These are phyloP conservation scores for Melanopsichium pennsylvanicum DNA, from an alignment of 1,284 basidiomycete species.

Conservation along the genomic window DNA sequence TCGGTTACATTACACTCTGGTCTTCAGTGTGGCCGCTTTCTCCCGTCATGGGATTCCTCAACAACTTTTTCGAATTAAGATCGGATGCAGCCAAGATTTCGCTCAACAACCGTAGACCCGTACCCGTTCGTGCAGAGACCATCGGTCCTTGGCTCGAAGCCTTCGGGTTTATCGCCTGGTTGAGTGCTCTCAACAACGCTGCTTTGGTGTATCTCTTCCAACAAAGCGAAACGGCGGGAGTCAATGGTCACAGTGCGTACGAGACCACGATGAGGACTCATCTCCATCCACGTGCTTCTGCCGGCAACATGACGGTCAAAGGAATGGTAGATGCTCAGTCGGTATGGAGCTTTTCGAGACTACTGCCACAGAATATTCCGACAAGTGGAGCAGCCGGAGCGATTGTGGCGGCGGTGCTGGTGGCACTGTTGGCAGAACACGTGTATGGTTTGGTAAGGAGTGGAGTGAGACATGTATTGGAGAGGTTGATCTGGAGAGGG, in stretches of 20 bases:
- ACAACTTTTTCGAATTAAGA: conserved; percentile 90
- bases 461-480: conserved; percentile 52
- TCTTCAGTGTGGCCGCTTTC: conserved; percentile 93
- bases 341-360: conserved; percentile 33
- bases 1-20: conserved; percentile 88
- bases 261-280: conserved; percentile 54
- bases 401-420: conserved; percentile 50
- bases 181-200: conserved; percentile 53
- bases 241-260: conserved; percentile 38
- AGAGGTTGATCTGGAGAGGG: conserved; percentile 57
- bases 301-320: not conserved
- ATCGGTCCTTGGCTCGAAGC: conserved; percentile 94
- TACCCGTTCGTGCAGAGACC: conserved; percentile 84
- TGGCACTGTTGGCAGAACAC: conserved; percentile 61
- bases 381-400: conserved; percentile 40
- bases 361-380: conserved; percentile 45
- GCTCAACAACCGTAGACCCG: conserved; percentile 81
- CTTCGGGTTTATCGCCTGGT: conserved; percentile 67
- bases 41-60: conserved; percentile 68
- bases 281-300: conserved; percentile 14
- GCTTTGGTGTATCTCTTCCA: conserved; percentile 58
- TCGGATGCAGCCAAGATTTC: conserved; percentile 95
- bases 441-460: conserved; percentile 49
- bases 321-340: conserved; percentile 11
- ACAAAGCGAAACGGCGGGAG: conserved; percentile 27